Base-by-base conservation (phyloP, 2,329 filamentous ascomycete genomes). In the Trichoderma citrinoviride region DNA sequence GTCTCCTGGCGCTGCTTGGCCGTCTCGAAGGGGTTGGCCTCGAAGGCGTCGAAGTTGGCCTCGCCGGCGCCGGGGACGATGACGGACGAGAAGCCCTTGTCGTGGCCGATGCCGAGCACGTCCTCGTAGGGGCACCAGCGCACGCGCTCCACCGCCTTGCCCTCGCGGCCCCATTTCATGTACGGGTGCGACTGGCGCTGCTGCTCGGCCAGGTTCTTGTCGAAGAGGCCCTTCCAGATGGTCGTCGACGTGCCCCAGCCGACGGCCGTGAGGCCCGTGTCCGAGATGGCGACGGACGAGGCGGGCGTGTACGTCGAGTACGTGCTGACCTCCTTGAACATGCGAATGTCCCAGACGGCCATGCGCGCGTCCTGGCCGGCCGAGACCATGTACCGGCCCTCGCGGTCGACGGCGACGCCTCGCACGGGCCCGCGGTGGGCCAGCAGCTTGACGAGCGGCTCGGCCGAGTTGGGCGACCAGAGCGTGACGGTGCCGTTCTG, bases 91-190 rank as follows among this genome's bases (percentile, higher is more conserved):
- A 98, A 98, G 15, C 95, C 95, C 66, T 88, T 82, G 73, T 91
- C 85, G 79, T 98, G 94, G 2, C 89, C 86, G 25, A 97, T 84
- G 15, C 94, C 95, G 1, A 99, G 85, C 0, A 97, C 82, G 80
- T 99, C 95, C 76, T 99, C 95, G 68, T 91, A 97, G 0, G 95
- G 95, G 74, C 95, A 99, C 91, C 94, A 99, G 67, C 85, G 84
- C 2, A 97, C 86, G 46, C 90, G 87, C 77, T 96, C 92, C 29
- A 97, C 87, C 62, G 84, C 84, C 68, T 90, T 86, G 21, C 93
- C 93, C 67, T 97, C 91, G 55, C 92, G 92, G 53, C 93, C 92
- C 91, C 93, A 98, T 1, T 87, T 83, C 88, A 99, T 92, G 78
- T 99, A 99, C 0, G 95, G 95, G 62, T 87, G 91, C 69, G 93